Conservation (phyloP, 2,329 filamentous ascomycete species). For the Arachnopeziza araneosa region DNA sequence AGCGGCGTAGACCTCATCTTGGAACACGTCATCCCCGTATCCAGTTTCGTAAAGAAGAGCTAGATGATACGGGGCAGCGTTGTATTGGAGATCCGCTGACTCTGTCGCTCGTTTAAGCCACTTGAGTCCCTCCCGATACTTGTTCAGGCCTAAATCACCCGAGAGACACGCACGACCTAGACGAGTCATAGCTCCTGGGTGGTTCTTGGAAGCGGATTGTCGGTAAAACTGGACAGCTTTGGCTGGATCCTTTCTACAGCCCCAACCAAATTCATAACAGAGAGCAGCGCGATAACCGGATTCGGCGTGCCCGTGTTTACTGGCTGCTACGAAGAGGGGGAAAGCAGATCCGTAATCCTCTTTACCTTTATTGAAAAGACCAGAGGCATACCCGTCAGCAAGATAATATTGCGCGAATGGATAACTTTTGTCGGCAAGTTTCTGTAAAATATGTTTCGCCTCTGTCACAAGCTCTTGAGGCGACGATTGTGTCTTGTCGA, state of each 20-base stretch:
- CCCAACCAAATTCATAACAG: conserved; percentile 98
- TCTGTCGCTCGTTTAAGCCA: conserved; percentile 95
- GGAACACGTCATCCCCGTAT: conserved; percentile 92
- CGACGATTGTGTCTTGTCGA: conserved; percentile 43
- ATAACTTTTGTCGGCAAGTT: conserved; percentile 79
- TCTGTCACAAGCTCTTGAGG: conserved; percentile 72
- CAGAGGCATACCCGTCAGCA: conserved; percentile 88
- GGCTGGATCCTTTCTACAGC: conserved; percentile 78
- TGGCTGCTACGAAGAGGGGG: conserved; percentile 84
- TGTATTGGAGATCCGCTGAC: conserved; percentile 86
- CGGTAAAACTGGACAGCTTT: conserved; percentile 94
- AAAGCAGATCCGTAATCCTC: conserved; percentile 90
- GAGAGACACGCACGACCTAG: conserved; percentile 85
- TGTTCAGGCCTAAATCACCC: conserved; percentile 79
- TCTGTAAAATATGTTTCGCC: conserved; percentile 83
- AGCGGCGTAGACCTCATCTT: conserved; percentile 82
- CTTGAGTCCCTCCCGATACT: conserved; percentile 87
- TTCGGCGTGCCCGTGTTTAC: conserved; percentile 95
- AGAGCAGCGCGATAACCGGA: conserved; percentile 88
- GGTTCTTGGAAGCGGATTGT: conserved; percentile 83
- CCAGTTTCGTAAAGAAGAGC: conserved; percentile 84
- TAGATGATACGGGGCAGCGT: conserved; percentile 85
- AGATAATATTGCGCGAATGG: conserved; percentile 98
- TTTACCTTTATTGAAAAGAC: conserved; percentile 91
- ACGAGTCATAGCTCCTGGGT: conserved; percentile 90